A percentile compares a stretch with the other conserved stretches of the same genome.
These are phyloP conservation scores for Boletus reticulatus DNA, from an alignment of 768 basidiomycete genomes.

Conservation along the genomic window DNA sequence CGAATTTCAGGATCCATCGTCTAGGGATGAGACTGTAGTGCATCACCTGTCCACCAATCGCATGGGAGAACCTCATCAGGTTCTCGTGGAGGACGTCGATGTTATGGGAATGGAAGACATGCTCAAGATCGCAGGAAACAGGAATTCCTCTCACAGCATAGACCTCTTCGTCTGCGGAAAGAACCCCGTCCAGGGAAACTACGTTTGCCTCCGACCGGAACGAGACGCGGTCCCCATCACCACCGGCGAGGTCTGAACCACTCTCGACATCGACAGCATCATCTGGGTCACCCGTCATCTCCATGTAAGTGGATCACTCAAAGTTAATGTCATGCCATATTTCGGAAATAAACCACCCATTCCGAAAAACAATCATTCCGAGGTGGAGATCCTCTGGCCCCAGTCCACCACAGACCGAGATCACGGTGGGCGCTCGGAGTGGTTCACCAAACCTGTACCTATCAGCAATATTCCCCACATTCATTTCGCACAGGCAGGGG, in stretches of 20 bases:
- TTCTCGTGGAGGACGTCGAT: neutral
- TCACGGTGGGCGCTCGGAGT: neutral
- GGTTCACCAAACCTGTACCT: neutral
- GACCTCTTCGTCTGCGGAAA: constrained; percentile 1
- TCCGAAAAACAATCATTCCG: constrained; percentile 3
- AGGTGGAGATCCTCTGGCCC: constrained; percentile 1
- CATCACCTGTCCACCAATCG: neutral
- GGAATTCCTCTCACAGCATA: neutral
- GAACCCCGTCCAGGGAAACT: neutral
- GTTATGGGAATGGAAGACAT: constrained; percentile 5
- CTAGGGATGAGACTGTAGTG: neutral
- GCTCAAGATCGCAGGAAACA: neutral
- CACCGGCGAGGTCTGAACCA: neutral
- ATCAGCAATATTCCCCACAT: constrained; percentile 5
- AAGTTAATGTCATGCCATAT: constrained; percentile 1
- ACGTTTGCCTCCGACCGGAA: neutral
- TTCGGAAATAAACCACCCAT: constrained; percentile 1
- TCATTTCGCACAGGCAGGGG: neutral
- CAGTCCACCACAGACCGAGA: neutral
- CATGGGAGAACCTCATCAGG: neutral
- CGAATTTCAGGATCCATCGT: neutral
- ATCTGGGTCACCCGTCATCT: constrained; percentile 1
- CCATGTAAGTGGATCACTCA: neutral
- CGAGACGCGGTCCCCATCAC: neutral
- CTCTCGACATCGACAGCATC: constrained; percentile 5